Evolutionary conservation across 2,329 filamentous ascomycete species (phyloP), one percentile per base, ranked within the genome.

Genomic region (Cladosporium halotolerans): DNA sequence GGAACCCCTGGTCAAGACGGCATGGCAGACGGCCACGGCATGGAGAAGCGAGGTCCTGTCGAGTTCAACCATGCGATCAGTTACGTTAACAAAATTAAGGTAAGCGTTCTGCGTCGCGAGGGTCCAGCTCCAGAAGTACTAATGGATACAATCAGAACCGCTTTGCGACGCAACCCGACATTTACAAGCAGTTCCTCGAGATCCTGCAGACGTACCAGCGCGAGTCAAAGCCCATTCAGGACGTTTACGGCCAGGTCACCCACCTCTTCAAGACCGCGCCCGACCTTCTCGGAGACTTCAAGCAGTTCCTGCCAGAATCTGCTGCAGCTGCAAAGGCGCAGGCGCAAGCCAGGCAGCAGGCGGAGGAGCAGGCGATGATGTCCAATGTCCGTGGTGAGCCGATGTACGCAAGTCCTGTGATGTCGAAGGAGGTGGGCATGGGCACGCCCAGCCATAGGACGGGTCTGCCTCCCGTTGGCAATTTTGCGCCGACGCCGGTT

Each of bases 11-110:
- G 82, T 56, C 79, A 80, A 57, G 79, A 74, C 32, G 68, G 45
- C 45, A 58, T 55, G 28, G 41, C 31, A 13, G 57, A 54, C 18
- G 62, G 83, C 82, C 42, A 77, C 78, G 56, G 76, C 49, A 63
- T 88, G 68, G 91, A 95, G 70, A 95, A 93, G 67, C 83, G 91
- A 53, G 92, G 91, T 0, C 93, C 93, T 1, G 93, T 99, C 14
- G 93, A 99, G 67, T 99, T 99, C 71, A 99, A 99, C 68, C 93
- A 99, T 72, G 93, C 93, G 0, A 99, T 99, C 59, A 97, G 91
- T 69, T 99, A 99, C 66, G 93, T 99, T 52, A 99, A 99, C 69
- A 99, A 99, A 74, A 99, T 99, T 65, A 99, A 99, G 85, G 91
- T 93, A 74, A 70, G 80, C 63, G 52, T 8, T 5, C 4, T 28